Evolutionary conservation across 1,284 basidiomycete species (phyloP).

Genomic region (Cryptococcus hybrid): DNA sequence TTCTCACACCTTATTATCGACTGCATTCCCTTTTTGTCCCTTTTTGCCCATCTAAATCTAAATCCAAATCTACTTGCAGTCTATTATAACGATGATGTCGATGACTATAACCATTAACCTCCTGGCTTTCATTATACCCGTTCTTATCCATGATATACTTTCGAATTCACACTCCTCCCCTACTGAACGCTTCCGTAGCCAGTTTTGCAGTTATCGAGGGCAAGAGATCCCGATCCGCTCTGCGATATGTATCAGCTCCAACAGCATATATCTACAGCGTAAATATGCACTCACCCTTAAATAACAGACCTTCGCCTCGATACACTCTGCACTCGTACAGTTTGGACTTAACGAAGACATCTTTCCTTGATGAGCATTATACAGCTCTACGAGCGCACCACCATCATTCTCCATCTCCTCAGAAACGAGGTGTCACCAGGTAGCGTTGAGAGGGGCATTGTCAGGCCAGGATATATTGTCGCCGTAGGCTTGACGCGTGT

Average conservation of each 20-base stretch:
- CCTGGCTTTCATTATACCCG: too few species aligned
- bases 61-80: too few species aligned
- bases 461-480: constrained; percentile 62
- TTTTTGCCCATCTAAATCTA: too few species aligned
- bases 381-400: constrained; percentile 61
- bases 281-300: constrained; percentile 48
- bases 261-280: not conserved
- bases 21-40: too few species aligned
- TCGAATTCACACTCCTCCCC: not conserved
- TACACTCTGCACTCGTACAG: constrained; percentile 62
- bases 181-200: not conserved
- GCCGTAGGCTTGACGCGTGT: constrained; percentile 66
- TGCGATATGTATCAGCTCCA: not conserved
- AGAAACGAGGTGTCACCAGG: constrained; percentile 78
- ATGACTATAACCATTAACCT: too few species aligned
- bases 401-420: constrained; percentile 65
- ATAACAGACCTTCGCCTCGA: constrained; percentile 71
- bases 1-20: too few species aligned
- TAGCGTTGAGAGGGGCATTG: constrained; percentile 71
- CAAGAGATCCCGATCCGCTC: not conserved
- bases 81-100: too few species aligned
- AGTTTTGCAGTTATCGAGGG: not conserved
- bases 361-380: constrained; percentile 71
- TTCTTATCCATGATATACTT: too few species aligned
- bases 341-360: constrained; percentile 51